These are phyloP conservation scores for Aspergillus transmontanensis DNA, from an alignment of 2,329 filamentous ascomycete species.

Conservation along the genomic window DNA sequence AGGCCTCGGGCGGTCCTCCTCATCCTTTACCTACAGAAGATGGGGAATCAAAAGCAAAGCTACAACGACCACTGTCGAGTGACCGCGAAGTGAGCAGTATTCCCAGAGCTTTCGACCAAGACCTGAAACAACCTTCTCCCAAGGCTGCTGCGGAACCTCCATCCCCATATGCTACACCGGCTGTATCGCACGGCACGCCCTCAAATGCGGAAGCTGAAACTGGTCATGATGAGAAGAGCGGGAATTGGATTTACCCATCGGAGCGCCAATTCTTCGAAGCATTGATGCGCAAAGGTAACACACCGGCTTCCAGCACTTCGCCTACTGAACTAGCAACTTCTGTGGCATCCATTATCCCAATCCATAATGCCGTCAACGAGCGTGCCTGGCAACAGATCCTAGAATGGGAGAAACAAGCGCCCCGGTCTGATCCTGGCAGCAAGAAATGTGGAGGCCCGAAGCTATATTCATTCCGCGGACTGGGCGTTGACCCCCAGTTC, in stretches of 20 bases:
- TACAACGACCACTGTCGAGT: slow-evolving; percentile 57
- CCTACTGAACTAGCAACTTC: slow-evolving; percentile 60
- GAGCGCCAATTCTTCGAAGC: slow-evolving; percentile 98
- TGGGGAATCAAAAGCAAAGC: slow-evolving; percentile 29
- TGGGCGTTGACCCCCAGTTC: slow-evolving; percentile 50
- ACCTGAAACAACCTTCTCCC: slow-evolving; percentile 21
- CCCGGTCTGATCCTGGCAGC: slow-evolving; percentile 58
- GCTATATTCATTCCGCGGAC: slow-evolving; percentile 79
- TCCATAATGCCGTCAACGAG: slow-evolving; percentile 98
- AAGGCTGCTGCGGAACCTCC: slow-evolving; percentile 27
- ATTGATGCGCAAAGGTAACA: slow-evolving; percentile 88
- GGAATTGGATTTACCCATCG: slow-evolving; percentile 97
- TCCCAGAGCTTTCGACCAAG: slow-evolving; percentile 59
- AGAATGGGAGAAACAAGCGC: slow-evolving; percentile 77
- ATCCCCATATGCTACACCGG: slow-evolving; percentile 35
- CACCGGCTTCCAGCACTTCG: slow-evolving; percentile 54
- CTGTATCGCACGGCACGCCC: slow-evolving; percentile 43
- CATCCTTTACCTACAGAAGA: slow-evolving; percentile 34
- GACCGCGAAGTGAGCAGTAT: slow-evolving; percentile 79
- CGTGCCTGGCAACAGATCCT: slow-evolving; percentile 91
- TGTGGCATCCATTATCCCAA: slow-evolving; percentile 91
- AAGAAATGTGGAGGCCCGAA: slow-evolving; percentile 74
- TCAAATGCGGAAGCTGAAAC: slow-evolving; percentile 81
- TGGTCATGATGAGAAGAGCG: slow-evolving; percentile 66
- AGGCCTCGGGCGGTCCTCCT: slow-evolving; percentile 38